Percentiles rank a stretch among this genome's conserved stretches.
These are phyloP conservation scores for Chamaenerion angustifolium DNA, from an alignment of 345 rosid genomes.

Conservation along the genomic window DNA sequence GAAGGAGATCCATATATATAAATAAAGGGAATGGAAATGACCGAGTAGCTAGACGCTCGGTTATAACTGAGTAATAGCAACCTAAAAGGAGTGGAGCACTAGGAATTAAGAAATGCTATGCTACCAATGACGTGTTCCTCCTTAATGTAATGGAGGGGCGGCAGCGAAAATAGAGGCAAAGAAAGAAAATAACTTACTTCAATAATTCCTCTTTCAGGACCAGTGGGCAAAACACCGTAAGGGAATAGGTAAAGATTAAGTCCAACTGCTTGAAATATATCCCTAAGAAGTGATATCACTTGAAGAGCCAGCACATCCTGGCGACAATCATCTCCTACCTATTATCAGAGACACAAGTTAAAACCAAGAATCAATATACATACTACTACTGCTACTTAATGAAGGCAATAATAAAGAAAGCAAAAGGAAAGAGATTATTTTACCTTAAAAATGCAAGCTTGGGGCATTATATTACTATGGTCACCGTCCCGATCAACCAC, in stretches of 20 bases:
- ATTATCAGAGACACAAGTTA: conserved; percentile 12
- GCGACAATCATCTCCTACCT: conserved; percentile 99
- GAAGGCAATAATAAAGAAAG: not conserved
- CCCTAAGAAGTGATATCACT: conserved; percentile 88
- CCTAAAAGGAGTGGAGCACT: not conserved
- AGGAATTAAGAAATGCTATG: no score
- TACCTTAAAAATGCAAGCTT: conserved; percentile 99
- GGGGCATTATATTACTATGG: conserved; percentile 47
- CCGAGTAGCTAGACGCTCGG: not conserved
- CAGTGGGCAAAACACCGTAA: conserved; percentile 98
- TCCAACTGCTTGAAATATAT: conserved; percentile 79
- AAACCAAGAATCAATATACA: conserved; percentile 1
- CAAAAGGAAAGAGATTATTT: conserved; percentile 2
- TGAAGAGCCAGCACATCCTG: conserved; percentile 99
- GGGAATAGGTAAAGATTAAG: conserved; percentile 82
- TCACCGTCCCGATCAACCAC: conserved; percentile 81
- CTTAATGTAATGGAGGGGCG: no score
- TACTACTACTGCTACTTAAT: not conserved
- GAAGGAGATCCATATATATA: no score
- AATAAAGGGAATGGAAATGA: not conserved
- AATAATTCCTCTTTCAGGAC: conserved; percentile 84
- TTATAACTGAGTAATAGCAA: not conserved
- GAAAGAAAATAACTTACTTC: conserved; percentile 42
- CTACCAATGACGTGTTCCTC: no score
- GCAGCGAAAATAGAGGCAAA: no score